These are phyloP conservation scores for Arabidopsis hybrid DNA, from an alignment of 441 rosid genomes.

Conservation along the genomic window DNA sequence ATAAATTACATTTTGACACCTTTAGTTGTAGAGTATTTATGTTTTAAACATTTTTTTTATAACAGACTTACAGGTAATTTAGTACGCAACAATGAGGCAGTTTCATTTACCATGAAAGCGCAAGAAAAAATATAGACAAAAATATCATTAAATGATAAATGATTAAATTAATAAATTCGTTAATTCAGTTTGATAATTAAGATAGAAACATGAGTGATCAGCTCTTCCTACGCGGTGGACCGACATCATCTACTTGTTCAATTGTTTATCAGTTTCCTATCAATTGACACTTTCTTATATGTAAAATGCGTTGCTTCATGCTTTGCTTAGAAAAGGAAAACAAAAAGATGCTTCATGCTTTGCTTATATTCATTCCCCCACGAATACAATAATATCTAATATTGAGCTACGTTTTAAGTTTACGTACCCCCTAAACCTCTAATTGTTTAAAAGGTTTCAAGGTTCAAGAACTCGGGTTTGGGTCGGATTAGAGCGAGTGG, in stretches of 20 bases:
- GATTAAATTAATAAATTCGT: background rate
- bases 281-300: constrained; percentile 12
- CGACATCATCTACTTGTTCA: constrained; percentile 8
- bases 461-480: background rate
- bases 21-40: background rate
- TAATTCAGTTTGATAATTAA: background rate
- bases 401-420: background rate
- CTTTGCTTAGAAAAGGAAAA: background rate
- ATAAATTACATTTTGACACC: background rate
- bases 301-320: constrained; percentile 22
- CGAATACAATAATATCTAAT: background rate
- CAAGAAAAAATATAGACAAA: background rate
- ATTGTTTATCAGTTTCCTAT: constrained; percentile 4
- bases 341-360: background rate
- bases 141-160: background rate
- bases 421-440: background rate
- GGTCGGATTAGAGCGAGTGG: background rate
- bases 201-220: background rate
- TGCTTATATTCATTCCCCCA: background rate
- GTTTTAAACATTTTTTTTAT: background rate
- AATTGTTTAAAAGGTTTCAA: background rate
- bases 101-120: too few species aligned
- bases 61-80: too few species aligned
- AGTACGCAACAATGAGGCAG: too few species aligned
- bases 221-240: background rate